A percentile compares a stretch with the other conserved stretches of the same genome.
Conservation (phyloP, 2,329 filamentous ascomycete genomes). For the Penicillium aurantiogriseum region DNA sequence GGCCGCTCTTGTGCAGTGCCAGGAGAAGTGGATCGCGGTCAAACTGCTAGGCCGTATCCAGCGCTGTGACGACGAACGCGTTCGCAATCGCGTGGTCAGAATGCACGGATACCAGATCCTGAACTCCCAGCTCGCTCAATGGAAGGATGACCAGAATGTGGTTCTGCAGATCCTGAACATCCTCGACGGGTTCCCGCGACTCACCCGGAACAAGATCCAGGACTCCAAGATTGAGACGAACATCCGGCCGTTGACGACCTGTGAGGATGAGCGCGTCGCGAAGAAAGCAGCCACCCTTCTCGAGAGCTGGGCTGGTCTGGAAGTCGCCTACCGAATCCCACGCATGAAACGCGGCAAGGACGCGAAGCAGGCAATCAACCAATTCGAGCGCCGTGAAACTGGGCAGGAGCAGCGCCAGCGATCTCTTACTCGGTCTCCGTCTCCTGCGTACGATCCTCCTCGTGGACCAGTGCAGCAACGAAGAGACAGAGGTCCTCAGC, state of each 20-base stretch:
- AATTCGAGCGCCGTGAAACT: constrained; percentile 58
- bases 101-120: constrained; percentile 98
- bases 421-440: constrained; percentile 53
- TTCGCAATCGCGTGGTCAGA: constrained; percentile 83
- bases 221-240: constrained; percentile 91
- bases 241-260: constrained; percentile 65
- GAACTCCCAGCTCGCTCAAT: constrained; percentile 79
- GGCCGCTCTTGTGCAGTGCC: constrained; percentile 94
- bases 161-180: constrained; percentile 87
- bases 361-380: constrained; percentile 58
- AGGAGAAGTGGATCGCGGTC: constrained; percentile 98
- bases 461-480: constrained; percentile 48
- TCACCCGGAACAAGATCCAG: constrained; percentile 95
- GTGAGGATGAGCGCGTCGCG: constrained; percentile 72
- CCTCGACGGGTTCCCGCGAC: constrained; percentile 79
- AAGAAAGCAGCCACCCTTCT: constrained; percentile 69
- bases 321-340: constrained; percentile 89
- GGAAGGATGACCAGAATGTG: constrained; percentile 85
- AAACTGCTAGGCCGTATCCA: constrained; percentile 90
- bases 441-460: constrained; percentile 46
- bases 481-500: constrained; percentile 60
- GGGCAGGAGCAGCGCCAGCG: constrained; percentile 51
- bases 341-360: constrained; percentile 71
- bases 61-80: constrained; percentile 78
- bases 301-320: constrained; percentile 82